phyloP scores from a whole-genome alignment of 1,284 basidiomycete species.

The Bjerkandera adusta region DNA sequence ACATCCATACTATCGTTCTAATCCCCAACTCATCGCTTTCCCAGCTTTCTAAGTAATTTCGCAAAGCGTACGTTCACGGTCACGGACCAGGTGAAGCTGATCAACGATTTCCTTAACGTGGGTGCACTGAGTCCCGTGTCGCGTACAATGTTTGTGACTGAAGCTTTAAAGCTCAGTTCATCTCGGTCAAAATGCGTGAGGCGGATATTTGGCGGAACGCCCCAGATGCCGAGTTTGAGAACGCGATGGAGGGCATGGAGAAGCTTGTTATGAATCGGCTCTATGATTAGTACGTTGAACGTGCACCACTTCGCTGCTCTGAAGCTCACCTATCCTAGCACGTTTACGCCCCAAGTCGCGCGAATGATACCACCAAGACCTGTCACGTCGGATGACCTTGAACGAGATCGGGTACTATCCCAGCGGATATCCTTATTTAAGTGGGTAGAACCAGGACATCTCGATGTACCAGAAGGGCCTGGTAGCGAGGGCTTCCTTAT shows the following conservation, averaged over 20 bases:
- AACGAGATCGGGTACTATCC: slow-evolving; percentile 86
- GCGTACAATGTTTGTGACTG: background rate
- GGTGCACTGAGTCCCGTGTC: slow-evolving; percentile 28
- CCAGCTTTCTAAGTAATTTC: slow-evolving; percentile 88
- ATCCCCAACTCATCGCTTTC: slow-evolving; percentile 7
- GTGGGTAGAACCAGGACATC: slow-evolving; percentile 88
- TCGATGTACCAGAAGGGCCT: slow-evolving; percentile 77
- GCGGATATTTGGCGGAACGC: slow-evolving; percentile 80
- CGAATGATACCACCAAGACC: slow-evolving; percentile 64
- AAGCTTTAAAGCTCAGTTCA: slow-evolving; percentile 82
- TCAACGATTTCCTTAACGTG: slow-evolving; percentile 88
- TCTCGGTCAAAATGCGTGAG: slow-evolving; percentile 82
- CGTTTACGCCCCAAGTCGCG: slow-evolving; percentile 83
- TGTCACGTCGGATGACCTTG: slow-evolving; percentile 94
- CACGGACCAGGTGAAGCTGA: slow-evolving; percentile 89
- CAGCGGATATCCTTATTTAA: slow-evolving; percentile 92
- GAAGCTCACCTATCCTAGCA: slow-evolving; percentile 46
- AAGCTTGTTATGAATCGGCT: slow-evolving; percentile 99
- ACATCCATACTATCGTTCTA: slow-evolving; percentile 10
- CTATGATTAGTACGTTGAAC: slow-evolving; percentile 84
- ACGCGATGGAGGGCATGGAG: slow-evolving; percentile 98
- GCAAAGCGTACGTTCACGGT: slow-evolving; percentile 86
- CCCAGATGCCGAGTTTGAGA: slow-evolving; percentile 87
- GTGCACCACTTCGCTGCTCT: too few species aligned
- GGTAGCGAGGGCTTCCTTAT: slow-evolving; percentile 84